Evolutionary conservation across 164 flowering plant genomes (phyloP).

Genomic region (Nelumbo lutea): DNA sequence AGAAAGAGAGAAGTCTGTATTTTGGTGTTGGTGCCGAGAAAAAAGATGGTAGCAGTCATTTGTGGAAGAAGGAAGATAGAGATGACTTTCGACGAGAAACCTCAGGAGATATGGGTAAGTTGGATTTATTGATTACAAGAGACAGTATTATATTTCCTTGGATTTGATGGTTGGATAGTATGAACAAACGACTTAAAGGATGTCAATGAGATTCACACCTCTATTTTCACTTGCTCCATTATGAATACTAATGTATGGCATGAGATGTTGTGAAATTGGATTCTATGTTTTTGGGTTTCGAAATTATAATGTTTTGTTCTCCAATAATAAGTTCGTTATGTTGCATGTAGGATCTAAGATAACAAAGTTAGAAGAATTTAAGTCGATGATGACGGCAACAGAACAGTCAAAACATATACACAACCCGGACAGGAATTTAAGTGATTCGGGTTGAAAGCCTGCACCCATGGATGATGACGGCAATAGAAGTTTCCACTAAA

Average conservation of each 20-base stretch:
- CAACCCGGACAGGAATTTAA: no score
- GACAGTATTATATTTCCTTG: neutral
- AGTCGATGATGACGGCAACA: neutral
- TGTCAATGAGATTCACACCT: neutral
- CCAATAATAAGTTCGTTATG: neutral
- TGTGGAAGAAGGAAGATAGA: constrained; percentile 8
- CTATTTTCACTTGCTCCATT: neutral
- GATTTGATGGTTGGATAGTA: neutral
- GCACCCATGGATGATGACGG: no score
- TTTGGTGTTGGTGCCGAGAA: constrained; percentile 35
- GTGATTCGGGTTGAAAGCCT: no score
- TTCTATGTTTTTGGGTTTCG: neutral
- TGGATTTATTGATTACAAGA: neutral
- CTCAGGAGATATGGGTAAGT: constrained; percentile 12
- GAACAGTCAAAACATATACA: no score
- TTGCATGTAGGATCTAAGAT: no score
- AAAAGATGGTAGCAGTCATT: constrained; percentile 13
- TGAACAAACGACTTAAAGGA: neutral
- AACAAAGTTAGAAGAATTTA: neutral
- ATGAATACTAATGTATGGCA: neutral
- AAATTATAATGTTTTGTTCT: neutral
- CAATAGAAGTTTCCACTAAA: no score
- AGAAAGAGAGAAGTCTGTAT: constrained; percentile 50
- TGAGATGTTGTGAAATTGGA: neutral
- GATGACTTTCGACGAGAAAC: constrained; percentile 13